Percentiles rank a stretch among this genome's conserved stretches.
Conservation (phyloP, 208 protist genomes). For the Leishmania amazonensis region DNA sequence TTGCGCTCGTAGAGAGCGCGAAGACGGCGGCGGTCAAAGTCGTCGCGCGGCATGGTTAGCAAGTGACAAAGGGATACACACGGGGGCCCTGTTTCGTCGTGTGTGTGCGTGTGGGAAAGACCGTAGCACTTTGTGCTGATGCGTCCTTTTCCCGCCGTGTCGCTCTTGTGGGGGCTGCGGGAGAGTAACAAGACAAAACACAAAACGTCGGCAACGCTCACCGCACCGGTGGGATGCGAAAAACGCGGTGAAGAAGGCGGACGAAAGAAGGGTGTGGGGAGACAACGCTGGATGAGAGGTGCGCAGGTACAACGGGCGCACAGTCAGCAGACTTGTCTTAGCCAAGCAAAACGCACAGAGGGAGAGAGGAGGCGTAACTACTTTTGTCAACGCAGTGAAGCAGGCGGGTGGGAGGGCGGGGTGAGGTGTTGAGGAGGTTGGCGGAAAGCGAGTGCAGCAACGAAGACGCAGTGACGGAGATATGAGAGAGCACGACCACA, state of each 20-base stretch:
- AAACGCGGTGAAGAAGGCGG: not conserved
- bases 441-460: not conserved
- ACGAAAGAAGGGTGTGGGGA: not conserved
- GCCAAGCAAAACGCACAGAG: not conserved
- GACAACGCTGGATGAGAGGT: not conserved
- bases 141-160: not conserved
- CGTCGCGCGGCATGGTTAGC: conserved; percentile 58
- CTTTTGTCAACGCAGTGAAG: not conserved
- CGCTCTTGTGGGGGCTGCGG: not conserved
- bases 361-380: not conserved
- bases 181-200: not conserved
- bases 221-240: not conserved
- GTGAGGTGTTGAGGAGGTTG: not conserved
- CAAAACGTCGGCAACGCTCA: not conserved
- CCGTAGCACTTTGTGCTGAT: too few relatives aligned
- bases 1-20: conserved; percentile 85
- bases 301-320: not conserved
- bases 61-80: too few relatives aligned
- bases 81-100: not conserved
- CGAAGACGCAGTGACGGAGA: not conserved
- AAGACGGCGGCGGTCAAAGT: conserved; percentile 79
- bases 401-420: not conserved
- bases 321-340: not conserved
- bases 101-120: not conserved
- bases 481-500: not conserved